Percentiles rank a stretch among this genome's conserved stretches.
These are phyloP conservation scores for Thinopyrum elongatum DNA, from an alignment of 176 grass and related monocot genomes.

Conservation along the genomic window DNA sequence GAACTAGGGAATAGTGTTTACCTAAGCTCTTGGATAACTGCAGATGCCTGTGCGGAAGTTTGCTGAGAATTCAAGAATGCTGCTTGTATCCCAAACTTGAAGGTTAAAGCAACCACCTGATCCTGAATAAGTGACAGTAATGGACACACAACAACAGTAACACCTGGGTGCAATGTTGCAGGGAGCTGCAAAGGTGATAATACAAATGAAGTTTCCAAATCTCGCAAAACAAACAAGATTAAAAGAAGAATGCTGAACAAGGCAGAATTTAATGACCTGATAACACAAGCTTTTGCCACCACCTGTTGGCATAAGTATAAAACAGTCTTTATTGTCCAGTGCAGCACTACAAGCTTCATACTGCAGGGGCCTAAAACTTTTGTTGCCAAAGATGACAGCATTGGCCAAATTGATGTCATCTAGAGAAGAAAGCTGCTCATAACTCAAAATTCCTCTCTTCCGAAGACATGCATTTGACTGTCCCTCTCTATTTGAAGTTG, in stretches of 20 bases:
- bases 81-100: constrained; percentile 76
- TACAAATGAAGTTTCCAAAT: neutral
- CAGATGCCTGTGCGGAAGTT: constrained; percentile 74
- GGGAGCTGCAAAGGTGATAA: constrained; percentile 69
- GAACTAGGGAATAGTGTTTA: constrained; percentile 6
- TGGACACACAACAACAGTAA: constrained; percentile 80
- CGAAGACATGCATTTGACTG: constrained; percentile 7
- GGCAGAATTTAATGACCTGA: constrained; percentile 49
- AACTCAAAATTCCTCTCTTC: constrained; percentile 44
- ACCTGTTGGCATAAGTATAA: constrained; percentile 95
- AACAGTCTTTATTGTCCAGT: constrained; percentile 60
- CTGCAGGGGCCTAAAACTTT: constrained; percentile 67
- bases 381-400: constrained; percentile 85
- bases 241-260: constrained; percentile 12
- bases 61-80: constrained; percentile 91
- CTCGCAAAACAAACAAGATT: neutral
- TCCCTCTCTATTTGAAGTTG: constrained; percentile 28
- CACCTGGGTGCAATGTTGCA: constrained; percentile 78
- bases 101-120: constrained; percentile 79
- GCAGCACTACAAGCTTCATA: constrained; percentile 82
- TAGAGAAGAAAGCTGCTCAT: constrained; percentile 56
- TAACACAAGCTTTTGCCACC: constrained; percentile 95
- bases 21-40: constrained; percentile 74
- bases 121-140: constrained; percentile 92
- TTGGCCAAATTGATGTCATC: constrained; percentile 75